These are phyloP conservation scores for Geotrichum siamense DNA, from an alignment of 1,139 yeast species.

Conservation along the genomic window DNA sequence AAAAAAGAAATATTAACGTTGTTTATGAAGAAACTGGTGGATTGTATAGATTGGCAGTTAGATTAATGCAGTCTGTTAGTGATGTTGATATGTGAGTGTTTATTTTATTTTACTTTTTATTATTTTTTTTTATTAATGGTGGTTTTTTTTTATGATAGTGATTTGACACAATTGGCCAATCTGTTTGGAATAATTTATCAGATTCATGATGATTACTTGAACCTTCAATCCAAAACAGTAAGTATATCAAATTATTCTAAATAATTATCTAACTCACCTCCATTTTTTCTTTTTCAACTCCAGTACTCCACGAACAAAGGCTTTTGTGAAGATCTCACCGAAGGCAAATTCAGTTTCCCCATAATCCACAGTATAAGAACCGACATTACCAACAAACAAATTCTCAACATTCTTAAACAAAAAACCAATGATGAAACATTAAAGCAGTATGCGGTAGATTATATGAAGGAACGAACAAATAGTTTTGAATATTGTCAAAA, in stretches of 20 bases:
- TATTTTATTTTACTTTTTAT: background rate
- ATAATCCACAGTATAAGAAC: conserved; percentile 55
- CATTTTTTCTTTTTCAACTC: background rate
- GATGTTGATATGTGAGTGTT: conserved; percentile 21
- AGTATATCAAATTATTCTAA: background rate
- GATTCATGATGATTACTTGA: conserved; percentile 72
- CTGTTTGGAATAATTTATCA: conserved; percentile 77
- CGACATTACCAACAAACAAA: conserved; percentile 36
- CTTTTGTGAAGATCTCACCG: conserved; percentile 77
- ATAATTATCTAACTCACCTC: background rate
- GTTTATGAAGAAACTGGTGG: conserved; percentile 62
- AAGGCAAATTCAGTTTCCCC: conserved; percentile 84
- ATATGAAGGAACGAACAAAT: conserved; percentile 39
- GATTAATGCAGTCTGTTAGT: conserved; percentile 46
- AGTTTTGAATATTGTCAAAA: conserved; percentile 39
- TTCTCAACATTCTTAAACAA: conserved; percentile 39
- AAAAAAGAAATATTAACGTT: background rate
- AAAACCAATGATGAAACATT: conserved; percentile 37
- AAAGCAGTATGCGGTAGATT: conserved; percentile 45
- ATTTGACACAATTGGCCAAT: conserved; percentile 58
- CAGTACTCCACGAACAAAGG: conserved; percentile 63
- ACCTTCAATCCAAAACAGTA: conserved; percentile 43
- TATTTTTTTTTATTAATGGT: background rate
- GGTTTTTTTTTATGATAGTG: conserved; percentile 15
- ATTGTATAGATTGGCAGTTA: conserved; percentile 62